These are phyloP conservation scores for Coccinonectria pachysandricola DNA, from an alignment of 2,329 filamentous ascomycete species.

Conservation along the genomic window DNA sequence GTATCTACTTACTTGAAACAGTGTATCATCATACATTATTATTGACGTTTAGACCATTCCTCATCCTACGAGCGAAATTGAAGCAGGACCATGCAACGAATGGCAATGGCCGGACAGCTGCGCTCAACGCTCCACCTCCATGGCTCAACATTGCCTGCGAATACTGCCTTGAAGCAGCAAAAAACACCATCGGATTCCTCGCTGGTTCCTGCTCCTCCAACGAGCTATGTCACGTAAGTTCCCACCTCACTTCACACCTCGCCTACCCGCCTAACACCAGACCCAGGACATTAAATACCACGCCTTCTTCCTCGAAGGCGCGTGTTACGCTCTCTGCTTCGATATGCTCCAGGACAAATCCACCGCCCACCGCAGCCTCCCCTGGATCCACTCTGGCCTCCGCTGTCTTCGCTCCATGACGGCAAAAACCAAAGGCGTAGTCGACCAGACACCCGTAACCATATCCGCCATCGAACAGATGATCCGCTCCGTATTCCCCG, in stretches of 20 bases:
- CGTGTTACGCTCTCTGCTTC: slow-evolving; percentile 30
- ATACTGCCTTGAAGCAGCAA: slow-evolving; percentile 29
- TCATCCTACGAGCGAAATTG: slow-evolving; percentile 32
- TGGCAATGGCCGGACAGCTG: slow-evolving; percentile 2
- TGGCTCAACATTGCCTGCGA: slow-evolving; percentile 36
- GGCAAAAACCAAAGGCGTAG: slow-evolving; percentile 8
- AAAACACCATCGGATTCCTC: slow-evolving; percentile 29
- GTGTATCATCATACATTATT: slow-evolving; percentile 33
- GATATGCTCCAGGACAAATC: slow-evolving; percentile 30
- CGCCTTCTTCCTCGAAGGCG: slow-evolving; percentile 32
- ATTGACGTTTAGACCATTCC: slow-evolving; percentile 32
- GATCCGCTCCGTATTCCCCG: slow-evolving; percentile 18
- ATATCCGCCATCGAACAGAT: slow-evolving; percentile 20
- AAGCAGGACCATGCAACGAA: slow-evolving; percentile 20
- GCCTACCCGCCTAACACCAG: slow-evolving; percentile 3
- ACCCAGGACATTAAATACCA: slow-evolving; percentile 33
- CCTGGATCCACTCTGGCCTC: slow-evolving; percentile 30
- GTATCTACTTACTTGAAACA: slow-evolving; percentile 11
- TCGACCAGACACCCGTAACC: slow-evolving; percentile 14
- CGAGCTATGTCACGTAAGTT: slow-evolving; percentile 28
- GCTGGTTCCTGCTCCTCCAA: slow-evolving; percentile 29
- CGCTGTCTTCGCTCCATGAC: slow-evolving; percentile 27
- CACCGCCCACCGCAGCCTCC: slow-evolving; percentile 26
- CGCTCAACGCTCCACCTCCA: slow-evolving; percentile 12
- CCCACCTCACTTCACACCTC: background rate